Evolutionary conservation across 1,284 basidiomycete genomes (phyloP).

Genomic region (Phlebopus sp.): DNA sequence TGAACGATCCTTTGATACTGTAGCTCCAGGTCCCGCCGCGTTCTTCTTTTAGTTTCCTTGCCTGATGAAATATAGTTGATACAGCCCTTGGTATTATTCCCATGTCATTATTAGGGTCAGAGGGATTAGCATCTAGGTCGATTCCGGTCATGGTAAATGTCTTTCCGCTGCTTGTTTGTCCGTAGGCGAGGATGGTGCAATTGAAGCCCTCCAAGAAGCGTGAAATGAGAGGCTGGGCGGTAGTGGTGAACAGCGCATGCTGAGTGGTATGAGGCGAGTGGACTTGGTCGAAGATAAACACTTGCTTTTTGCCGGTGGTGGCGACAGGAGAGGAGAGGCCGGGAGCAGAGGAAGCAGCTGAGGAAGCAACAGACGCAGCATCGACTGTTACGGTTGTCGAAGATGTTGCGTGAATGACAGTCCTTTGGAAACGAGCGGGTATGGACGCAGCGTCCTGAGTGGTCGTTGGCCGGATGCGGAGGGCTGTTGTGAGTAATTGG

Average conservation of each 20-base stretch:
- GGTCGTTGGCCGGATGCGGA: constrained; percentile 90
- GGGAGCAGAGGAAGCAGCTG: constrained; percentile 50
- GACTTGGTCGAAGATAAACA: constrained; percentile 94
- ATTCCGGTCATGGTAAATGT: constrained; percentile 96
- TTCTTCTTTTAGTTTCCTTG: constrained; percentile 74
- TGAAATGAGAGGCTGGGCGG: constrained; percentile 82
- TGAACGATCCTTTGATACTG: constrained; percentile 82
- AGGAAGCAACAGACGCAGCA: constrained; percentile 46
- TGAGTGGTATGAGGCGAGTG: constrained; percentile 83
- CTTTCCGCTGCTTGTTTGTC: constrained; percentile 96
- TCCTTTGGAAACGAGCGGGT: constrained; percentile 90
- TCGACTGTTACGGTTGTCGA: constrained; percentile 76
- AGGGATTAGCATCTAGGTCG: constrained; percentile 79
- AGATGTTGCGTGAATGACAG: constrained; percentile 76
- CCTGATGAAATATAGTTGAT: constrained; percentile 82
- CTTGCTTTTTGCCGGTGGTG: constrained; percentile 70
- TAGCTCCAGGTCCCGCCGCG: constrained; percentile 71
- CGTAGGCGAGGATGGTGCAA: constrained; percentile 96
- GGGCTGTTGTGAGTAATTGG: constrained; percentile 48
- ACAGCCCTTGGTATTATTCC: constrained; percentile 97
- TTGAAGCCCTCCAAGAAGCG: constrained; percentile 96
- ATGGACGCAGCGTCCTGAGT: constrained; percentile 80
- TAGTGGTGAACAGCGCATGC: constrained; percentile 78
- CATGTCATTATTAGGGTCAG: constrained; percentile 73
- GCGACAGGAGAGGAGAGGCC: constrained; percentile 33